phyloP scores from a whole-genome alignment of 208 protist genomes.

The Porcisia deanei region DNA sequence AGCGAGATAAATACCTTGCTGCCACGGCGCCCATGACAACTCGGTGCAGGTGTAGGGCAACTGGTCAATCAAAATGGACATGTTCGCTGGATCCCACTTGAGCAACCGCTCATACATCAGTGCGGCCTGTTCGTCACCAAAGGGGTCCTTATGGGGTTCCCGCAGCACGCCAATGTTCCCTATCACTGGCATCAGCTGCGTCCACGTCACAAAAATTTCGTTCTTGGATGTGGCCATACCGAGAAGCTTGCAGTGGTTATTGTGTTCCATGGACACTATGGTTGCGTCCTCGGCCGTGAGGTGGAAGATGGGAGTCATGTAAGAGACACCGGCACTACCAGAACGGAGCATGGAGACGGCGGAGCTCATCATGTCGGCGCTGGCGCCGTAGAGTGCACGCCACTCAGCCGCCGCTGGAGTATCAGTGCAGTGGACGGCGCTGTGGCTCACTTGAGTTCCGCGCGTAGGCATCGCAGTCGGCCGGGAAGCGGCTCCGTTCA shows the following conservation, averaged over 20 bases:
- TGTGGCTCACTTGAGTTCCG: background rate
- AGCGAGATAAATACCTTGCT: conserved; percentile 76
- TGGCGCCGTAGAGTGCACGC: conserved; percentile 26
- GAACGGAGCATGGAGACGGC: conserved; percentile 17
- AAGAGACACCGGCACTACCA: conserved; percentile 35
- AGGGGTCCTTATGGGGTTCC: conserved; percentile 23
- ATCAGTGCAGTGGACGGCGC: conserved; percentile 4
- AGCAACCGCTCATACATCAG: conserved; percentile 45
- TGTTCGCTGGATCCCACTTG: conserved; percentile 56
- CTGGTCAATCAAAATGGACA: conserved; percentile 59
- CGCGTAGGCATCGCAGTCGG: background rate
- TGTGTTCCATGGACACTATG: conserved; percentile 88
- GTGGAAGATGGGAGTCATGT: conserved; percentile 80
- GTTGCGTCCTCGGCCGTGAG: conserved; percentile 68
- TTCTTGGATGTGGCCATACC: conserved; percentile 74
- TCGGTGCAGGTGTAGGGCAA: conserved; percentile 61
- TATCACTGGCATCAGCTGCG: conserved; percentile 61
- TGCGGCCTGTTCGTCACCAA: conserved; percentile 19
- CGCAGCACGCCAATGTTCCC: conserved; percentile 33
- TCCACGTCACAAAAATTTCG: conserved; percentile 74
- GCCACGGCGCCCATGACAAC: conserved; percentile 84
- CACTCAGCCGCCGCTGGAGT: conserved; percentile 25
- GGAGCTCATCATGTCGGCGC: conserved; percentile 25
- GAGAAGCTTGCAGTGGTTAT: conserved; percentile 80
- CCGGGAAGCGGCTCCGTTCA: background rate